These are phyloP conservation scores for Hymenoscyphus fraxineus DNA, from an alignment of 2,329 filamentous ascomycete genomes.

Conservation along the genomic window DNA sequence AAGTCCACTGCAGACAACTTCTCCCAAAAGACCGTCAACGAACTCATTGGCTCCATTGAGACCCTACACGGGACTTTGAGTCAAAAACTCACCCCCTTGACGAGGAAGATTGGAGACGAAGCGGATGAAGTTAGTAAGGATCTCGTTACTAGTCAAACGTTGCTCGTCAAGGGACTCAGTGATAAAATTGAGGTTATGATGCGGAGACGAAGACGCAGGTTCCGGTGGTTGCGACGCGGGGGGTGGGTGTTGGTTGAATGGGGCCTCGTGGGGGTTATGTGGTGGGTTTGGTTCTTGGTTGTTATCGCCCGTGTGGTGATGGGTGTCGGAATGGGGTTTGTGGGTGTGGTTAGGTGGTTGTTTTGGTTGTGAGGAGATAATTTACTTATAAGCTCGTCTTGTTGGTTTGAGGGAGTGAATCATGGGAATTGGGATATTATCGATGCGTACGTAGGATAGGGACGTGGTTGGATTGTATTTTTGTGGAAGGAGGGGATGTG, in stretches of 20 bases:
- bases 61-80: constrained; percentile 39
- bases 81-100: constrained; percentile 49
- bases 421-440: too few relatives aligned
- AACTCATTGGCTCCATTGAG: constrained; percentile 45
- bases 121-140: constrained; percentile 76
- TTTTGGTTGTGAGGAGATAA: constrained; percentile 57
- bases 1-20: constrained; percentile 57
- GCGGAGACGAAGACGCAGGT: constrained; percentile 60
- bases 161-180: constrained; percentile 75
- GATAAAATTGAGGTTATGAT: constrained; percentile 77
- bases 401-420: too few relatives aligned
- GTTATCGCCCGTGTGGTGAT: constrained; percentile 66
- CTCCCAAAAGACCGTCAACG: constrained; percentile 51
- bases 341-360: constrained; percentile 69
- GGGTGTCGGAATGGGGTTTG: constrained; percentile 57
- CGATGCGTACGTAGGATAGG: too few relatives aligned
- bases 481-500: too few relatives aligned
- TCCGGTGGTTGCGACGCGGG: constrained; percentile 70
- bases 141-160: constrained; percentile 69
- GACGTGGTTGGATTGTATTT: too few relatives aligned
- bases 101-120: constrained; percentile 68
- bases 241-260: constrained; percentile 85
- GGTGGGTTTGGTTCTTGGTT: constrained; percentile 90
- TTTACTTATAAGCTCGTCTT: too few relatives aligned
- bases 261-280: constrained; percentile 83